Percentiles rank a stretch among this genome's conserved stretches.
Conservation (phyloP, 208 protist species). For the Trypanosoma avium region DNA sequence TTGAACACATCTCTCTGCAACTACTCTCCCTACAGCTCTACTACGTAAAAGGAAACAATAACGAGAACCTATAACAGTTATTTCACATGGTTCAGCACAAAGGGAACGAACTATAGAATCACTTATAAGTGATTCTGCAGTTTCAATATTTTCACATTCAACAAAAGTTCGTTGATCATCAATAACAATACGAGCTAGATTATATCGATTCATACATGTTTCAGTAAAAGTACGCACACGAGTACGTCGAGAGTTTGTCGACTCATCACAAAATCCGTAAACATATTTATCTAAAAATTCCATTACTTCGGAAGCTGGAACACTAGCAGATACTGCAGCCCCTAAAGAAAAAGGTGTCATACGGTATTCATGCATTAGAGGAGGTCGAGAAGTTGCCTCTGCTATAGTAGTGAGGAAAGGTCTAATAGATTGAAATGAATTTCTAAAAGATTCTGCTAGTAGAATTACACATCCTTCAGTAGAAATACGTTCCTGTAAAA, state of each 20-base stretch:
- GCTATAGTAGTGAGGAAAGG: conserved; percentile 78
- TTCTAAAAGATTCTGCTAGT: conserved; percentile 73
- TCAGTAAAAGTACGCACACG: conserved; percentile 58
- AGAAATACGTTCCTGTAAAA: conserved; percentile 52
- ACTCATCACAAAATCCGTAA: conserved; percentile 56
- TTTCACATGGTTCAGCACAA: conserved; percentile 32
- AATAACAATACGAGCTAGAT: conserved; percentile 74
- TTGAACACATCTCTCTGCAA: conserved; percentile 68
- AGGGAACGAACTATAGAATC: conserved; percentile 61
- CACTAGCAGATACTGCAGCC: conserved; percentile 94
- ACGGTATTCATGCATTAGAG: conserved; percentile 97
- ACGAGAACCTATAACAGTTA: conserved; percentile 28
- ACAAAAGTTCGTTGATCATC: conserved; percentile 59
- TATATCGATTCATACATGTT: conserved; percentile 76
- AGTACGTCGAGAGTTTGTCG: background rate
- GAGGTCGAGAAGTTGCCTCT: conserved; percentile 94
- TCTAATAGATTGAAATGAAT: conserved; percentile 43
- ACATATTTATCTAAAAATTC: conserved; percentile 73
- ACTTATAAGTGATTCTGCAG: conserved; percentile 44
- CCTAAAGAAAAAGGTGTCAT: conserved; percentile 97
- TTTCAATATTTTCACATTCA: conserved; percentile 60
- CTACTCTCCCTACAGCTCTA: conserved; percentile 57
- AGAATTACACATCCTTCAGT: conserved; percentile 57
- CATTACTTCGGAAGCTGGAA: conserved; percentile 89
- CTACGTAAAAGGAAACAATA: conserved; percentile 55